Evolutionary conservation across 345 rosid species (phyloP).

Genomic region (Citrus cavaleriei): DNA sequence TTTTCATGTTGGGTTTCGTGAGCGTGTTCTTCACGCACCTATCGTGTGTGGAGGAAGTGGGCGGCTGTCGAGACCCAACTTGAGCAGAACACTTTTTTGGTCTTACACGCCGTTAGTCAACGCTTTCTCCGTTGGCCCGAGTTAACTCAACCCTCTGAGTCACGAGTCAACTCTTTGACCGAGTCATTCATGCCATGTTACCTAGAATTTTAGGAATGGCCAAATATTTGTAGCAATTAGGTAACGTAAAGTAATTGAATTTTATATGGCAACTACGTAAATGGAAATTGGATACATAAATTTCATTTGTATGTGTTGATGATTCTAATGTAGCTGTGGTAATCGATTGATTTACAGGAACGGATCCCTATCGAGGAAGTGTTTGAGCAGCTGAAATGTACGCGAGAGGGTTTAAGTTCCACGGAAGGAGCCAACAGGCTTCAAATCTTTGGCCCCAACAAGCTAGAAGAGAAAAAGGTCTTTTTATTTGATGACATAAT

Average conservation of each 20-base stretch:
- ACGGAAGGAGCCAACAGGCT: constrained; percentile 72
- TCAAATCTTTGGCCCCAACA: constrained; percentile 89
- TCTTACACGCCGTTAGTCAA: constrained; percentile 5
- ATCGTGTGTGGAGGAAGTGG: constrained; percentile 6
- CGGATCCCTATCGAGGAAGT: constrained; percentile 83
- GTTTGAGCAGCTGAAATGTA: constrained; percentile 81
- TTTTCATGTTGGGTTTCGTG: neutral
- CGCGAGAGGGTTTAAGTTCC: constrained; percentile 53
- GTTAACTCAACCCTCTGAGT: neutral
- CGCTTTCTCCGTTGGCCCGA: constrained; percentile 13
- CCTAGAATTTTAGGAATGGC: too few species aligned
- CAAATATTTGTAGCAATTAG: too few species aligned
- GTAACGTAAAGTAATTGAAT: neutral
- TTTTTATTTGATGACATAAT: neutral
- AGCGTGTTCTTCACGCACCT: constrained; percentile 13
- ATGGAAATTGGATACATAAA: neutral
- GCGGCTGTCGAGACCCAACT: neutral
- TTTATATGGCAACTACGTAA: neutral
- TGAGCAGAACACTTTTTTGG: neutral
- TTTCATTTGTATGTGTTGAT: neutral
- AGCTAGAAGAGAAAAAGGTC: constrained; percentile 84
- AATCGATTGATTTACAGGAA: constrained; percentile 41
- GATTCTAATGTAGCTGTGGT: neutral
- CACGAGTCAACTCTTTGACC: constrained; percentile 12
- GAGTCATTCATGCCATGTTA: neutral